These are phyloP conservation scores for Sistotremastrum suecicum DNA, from an alignment of 768 basidiomycete genomes.

Conservation along the genomic window DNA sequence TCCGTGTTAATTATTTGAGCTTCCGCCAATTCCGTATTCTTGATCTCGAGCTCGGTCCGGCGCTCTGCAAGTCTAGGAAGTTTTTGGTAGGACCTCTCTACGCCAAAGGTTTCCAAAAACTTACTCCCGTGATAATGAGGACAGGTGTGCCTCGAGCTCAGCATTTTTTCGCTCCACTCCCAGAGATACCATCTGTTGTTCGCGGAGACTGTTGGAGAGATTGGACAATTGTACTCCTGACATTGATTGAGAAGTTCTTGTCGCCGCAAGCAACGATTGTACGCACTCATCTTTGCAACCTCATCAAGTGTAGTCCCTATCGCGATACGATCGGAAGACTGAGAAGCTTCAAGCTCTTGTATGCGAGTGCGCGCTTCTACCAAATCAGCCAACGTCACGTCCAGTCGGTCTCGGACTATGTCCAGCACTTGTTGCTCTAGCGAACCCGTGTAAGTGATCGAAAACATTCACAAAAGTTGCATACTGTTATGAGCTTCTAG, in stretches of 20 bases:
- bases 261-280: not conserved
- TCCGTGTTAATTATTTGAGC: not conserved
- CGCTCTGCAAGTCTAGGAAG: not conserved
- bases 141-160: not conserved
- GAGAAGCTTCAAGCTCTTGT: slow-evolving; percentile 1
- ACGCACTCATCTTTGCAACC: not conserved
- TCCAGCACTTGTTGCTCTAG: slow-evolving; percentile 5
- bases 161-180: not conserved
- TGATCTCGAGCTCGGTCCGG: not conserved
- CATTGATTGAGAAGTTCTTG: not conserved
- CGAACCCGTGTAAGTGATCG: too few species aligned
- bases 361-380: not conserved
- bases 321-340: not conserved
- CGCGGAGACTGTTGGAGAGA: not conserved
- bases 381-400: slow-evolving; percentile 2
- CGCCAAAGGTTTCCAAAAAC: not conserved
- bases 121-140: not conserved
- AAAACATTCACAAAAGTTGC: too few species aligned
- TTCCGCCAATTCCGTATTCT: not conserved
- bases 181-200: slow-evolving; percentile 1
- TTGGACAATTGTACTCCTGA: not conserved
- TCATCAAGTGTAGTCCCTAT: not conserved
- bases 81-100: not conserved
- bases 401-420: slow-evolving; percentile 5
- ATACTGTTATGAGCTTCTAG: too few species aligned